phyloP scores from a whole-genome alignment of 2,329 filamentous ascomycete genomes.

The Geosmithia putterillii region DNA sequence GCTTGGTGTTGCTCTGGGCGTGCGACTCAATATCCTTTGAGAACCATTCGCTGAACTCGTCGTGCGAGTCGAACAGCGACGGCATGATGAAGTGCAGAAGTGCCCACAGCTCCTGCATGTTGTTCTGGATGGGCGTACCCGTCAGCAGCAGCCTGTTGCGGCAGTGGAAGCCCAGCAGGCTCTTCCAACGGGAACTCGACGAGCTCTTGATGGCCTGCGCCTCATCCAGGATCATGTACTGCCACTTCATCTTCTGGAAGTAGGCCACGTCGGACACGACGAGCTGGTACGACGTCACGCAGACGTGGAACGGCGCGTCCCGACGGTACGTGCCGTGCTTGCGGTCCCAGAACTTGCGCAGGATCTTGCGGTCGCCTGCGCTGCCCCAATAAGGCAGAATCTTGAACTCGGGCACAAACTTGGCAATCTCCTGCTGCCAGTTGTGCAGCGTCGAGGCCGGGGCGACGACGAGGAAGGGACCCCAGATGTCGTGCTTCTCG shows the following conservation, averaged over 20 bases:
- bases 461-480: slow-evolving; percentile 91
- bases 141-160: slow-evolving; percentile 88
- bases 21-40: slow-evolving; percentile 96
- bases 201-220: slow-evolving; percentile 99
- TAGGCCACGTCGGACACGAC: slow-evolving; percentile 94
- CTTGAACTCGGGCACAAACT: slow-evolving; percentile 89
- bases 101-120: slow-evolving; percentile 99
- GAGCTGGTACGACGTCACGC: slow-evolving; percentile 93
- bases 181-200: slow-evolving; percentile 93
- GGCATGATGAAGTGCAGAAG: slow-evolving; percentile 99
- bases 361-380: slow-evolving; percentile 83
- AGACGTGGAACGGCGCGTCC: slow-evolving; percentile 88
- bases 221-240: slow-evolving; percentile 99
- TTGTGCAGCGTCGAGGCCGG: slow-evolving; percentile 96
- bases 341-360: slow-evolving; percentile 98
- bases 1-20: slow-evolving; percentile 97
- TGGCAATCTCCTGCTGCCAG: slow-evolving; percentile 96
- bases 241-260: slow-evolving; percentile 98
- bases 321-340: slow-evolving; percentile 93
- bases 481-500: slow-evolving; percentile 96
- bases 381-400: slow-evolving; percentile 96
- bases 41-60: slow-evolving; percentile 90
- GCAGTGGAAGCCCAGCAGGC: slow-evolving; percentile 83
- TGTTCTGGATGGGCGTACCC: slow-evolving; percentile 97
- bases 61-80: slow-evolving; percentile 89